Percentiles rank a stretch among this genome's conserved stretches.
Evolutionary conservation across 768 basidiomycete species (phyloP).

Genomic region (Lentinula aciculospora): DNA sequence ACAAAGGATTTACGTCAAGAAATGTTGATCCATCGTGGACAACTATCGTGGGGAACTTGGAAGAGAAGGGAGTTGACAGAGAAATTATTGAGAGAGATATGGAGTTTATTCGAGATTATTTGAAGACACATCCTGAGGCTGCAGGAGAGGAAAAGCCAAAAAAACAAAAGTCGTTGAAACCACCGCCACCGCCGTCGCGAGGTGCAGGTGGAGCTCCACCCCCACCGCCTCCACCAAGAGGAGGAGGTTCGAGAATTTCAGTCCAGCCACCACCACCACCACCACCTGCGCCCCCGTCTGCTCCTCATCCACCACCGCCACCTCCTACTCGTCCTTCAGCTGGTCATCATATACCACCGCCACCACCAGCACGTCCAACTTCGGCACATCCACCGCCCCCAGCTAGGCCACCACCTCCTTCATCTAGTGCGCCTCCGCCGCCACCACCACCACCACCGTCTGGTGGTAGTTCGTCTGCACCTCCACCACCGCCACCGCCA

Average conservation of each 20-base stretch:
- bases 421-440: conserved; percentile 22
- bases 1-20: conserved; percentile 79
- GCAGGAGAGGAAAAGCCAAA: conserved; percentile 34
- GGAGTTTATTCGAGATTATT: conserved; percentile 85
- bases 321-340: conserved; percentile 32
- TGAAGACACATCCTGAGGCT: conserved; percentile 36
- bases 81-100: conserved; percentile 72
- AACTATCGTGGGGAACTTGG: conserved; percentile 60
- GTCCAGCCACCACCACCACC: conserved; percentile 44
- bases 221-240: conserved; percentile 17
- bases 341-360: conserved; percentile 31
- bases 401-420: conserved; percentile 26
- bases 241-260: conserved; percentile 13
- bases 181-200: conserved; percentile 21
- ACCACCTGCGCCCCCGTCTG: conserved; percentile 30
- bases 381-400: conserved; percentile 32
- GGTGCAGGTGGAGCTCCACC: conserved; percentile 13
- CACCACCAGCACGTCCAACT: conserved; percentile 20
- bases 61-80: conserved; percentile 57
- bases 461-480: conserved; percentile 18
- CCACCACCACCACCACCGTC: conserved; percentile 27
- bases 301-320: conserved; percentile 24
- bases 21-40: conserved; percentile 92
- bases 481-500: conserved; percentile 23
- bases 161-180: conserved; percentile 20